phyloP scores from a whole-genome alignment of 495 filamentous ascomycete genomes.

The Delitschia confertaspora region DNA sequence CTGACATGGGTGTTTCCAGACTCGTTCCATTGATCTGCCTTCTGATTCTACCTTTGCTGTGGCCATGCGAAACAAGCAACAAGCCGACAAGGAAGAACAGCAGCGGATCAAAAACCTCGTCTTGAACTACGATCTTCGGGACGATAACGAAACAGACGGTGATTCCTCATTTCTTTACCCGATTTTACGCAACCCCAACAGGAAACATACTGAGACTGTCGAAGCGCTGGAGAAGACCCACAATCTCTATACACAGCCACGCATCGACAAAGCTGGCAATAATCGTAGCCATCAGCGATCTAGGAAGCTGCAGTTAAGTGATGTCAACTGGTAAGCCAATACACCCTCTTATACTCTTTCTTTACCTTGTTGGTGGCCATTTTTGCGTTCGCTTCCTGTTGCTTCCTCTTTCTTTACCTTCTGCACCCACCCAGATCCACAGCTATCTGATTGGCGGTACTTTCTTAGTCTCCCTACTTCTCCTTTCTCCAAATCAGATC shows the following conservation, averaged over 20 bases:
- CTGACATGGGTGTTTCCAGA: constrained; percentile 44
- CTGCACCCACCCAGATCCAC: too few relatives aligned
- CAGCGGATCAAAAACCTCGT: constrained; percentile 96
- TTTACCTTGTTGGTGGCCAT: too few relatives aligned
- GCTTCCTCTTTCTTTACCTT: too few relatives aligned
- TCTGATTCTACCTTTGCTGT: constrained; percentile 91
- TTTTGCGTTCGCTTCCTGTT: too few relatives aligned
- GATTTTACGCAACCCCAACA: constrained; percentile 34
- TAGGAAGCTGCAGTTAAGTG: constrained; percentile 85
- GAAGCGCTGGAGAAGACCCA: constrained; percentile 27
- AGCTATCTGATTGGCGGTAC: too few relatives aligned
- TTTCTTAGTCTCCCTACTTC: too few relatives aligned
- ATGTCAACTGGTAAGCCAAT: constrained; percentile 82
- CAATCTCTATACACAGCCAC: constrained; percentile 28
- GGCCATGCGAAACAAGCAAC: constrained; percentile 89
- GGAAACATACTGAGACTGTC: constrained; percentile 21
- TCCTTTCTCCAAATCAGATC: too few relatives aligned
- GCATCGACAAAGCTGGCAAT: constrained; percentile 56
- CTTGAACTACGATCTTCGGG: constrained; percentile 85
- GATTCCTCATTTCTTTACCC: constrained; percentile 43
- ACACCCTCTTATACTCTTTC: constrained; percentile 2
- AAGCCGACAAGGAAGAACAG: constrained; percentile 91
- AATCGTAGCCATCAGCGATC: constrained; percentile 73
- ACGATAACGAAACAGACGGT: constrained; percentile 68
- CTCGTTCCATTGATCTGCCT: constrained; percentile 84